phyloP scores from a whole-genome alignment of 768 basidiomycete genomes.

The Boletus barrowsii region DNA sequence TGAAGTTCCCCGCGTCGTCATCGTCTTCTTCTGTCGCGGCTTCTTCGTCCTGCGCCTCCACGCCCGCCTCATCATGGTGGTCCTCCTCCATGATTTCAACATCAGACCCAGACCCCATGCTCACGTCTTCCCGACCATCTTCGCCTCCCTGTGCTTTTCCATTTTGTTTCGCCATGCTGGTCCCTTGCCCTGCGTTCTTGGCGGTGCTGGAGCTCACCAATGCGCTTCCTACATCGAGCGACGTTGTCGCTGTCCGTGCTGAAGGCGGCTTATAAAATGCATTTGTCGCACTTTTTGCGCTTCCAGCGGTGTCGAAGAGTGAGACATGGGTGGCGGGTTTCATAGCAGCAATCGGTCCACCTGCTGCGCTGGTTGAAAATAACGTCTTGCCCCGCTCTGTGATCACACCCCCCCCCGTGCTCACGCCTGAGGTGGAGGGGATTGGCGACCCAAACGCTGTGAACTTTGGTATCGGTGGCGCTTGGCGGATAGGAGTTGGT shows the following conservation, averaged over 20 bases:
- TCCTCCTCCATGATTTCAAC: constrained; percentile 10
- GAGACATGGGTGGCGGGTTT: constrained; percentile 17
- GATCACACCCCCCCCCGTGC: constrained; percentile 7
- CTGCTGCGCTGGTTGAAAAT: constrained; percentile 3
- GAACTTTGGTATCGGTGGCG: constrained; percentile 19
- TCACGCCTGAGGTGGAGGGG: background rate
- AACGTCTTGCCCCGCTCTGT: constrained; percentile 16
- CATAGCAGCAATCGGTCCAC: background rate
- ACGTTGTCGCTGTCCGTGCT: background rate
- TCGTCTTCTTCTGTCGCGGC: constrained; percentile 10
- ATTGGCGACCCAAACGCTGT: constrained; percentile 28
- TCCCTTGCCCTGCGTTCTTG: background rate
- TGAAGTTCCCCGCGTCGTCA: constrained; percentile 14
- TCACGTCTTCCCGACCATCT: constrained; percentile 15
- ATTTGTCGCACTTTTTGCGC: constrained; percentile 54
- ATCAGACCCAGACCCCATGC: constrained; percentile 21
- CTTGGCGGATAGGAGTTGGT: background rate
- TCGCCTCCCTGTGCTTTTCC: constrained; percentile 3
- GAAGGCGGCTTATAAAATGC: constrained; percentile 64
- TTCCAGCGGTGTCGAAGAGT: constrained; percentile 43
- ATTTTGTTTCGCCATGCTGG: background rate
- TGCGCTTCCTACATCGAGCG: constrained; percentile 1
- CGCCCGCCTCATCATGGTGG: background rate
- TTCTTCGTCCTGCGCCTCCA: constrained; percentile 5
- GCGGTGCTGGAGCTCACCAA: background rate